Percentiles rank a stretch among this genome's conserved stretches.
Evolutionary conservation across 2,329 filamentous ascomycete species (phyloP).

Genomic region (Pyricularia sp.): DNA sequence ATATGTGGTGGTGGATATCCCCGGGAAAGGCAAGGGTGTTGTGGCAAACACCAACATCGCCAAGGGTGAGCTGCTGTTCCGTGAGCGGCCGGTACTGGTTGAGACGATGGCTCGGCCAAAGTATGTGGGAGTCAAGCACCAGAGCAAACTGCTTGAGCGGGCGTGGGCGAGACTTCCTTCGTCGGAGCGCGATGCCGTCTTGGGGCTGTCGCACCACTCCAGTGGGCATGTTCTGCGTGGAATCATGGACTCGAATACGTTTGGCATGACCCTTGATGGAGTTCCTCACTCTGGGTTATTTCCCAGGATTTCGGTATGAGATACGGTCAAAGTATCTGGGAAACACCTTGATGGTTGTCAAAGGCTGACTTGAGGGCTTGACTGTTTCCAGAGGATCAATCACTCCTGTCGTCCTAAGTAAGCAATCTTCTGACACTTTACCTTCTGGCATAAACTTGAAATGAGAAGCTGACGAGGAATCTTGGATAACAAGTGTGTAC

Average conservation of each 20-base stretch:
- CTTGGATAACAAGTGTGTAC: constrained; percentile 9
- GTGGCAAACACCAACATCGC: constrained; percentile 12
- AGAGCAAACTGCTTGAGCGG: constrained; percentile 8
- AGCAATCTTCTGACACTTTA: not conserved
- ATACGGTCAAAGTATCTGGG: not conserved
- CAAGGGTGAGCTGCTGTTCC: constrained; percentile 12
- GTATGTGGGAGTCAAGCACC: constrained; percentile 4
- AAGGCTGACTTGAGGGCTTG: not conserved
- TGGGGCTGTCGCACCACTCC: not conserved
- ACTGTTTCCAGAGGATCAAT: constrained; percentile 12
- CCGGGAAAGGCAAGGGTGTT: constrained; percentile 15
- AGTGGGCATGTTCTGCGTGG: constrained; percentile 6
- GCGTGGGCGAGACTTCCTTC: constrained; percentile 10
- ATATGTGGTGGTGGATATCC: constrained; percentile 12
- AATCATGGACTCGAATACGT: not conserved
- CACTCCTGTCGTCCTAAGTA: constrained; percentile 17
- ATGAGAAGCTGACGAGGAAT: not conserved
- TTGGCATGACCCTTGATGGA: not conserved
- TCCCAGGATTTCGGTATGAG: not conserved
- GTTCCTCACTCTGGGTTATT: not conserved
- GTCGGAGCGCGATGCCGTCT: not conserved
- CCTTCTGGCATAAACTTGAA: not conserved
- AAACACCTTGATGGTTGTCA: not conserved
- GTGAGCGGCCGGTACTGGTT: constrained; percentile 12
- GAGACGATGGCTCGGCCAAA: constrained; percentile 8